Evolutionary conservation across 306 rosid species (phyloP), one percentile per base, ranked within the genome.

Genomic region (Quercus mongolica): DNA sequence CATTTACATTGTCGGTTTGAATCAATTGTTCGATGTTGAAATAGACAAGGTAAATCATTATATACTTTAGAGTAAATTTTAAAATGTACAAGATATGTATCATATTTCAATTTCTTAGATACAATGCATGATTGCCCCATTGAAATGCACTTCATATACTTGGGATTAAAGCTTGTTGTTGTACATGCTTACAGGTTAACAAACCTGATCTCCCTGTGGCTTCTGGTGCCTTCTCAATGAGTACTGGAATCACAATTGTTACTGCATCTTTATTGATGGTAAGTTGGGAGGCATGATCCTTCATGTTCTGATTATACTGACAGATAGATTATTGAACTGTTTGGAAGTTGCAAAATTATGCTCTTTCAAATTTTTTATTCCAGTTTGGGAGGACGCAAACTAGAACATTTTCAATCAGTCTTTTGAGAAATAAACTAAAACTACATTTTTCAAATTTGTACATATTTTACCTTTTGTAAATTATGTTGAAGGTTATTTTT

Each of bases 1-100:
- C 82, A 71, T 71, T 5, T 79, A 79, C 55, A 76, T 79, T 21
- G 82, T 79, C 9, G 82, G 82, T 3, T 46, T 79, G 82, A 78
- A 79, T 61, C 82, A 79, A 79, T 19, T 79, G 72, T 79, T 26
- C 8, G 77, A 79, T 20, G 73, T 79, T 18, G 77, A 79, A 61
- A 79, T 71, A 4, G 82, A 79, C 72, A 79, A 79, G 82, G 82
- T 78, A 17, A 14, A 21, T 35, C n/a, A 62, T 10, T 10, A 62
- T 17, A 5, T 26, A 62, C 68, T 23, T 15, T 26, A 23, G 17
- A 61, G 69, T 26, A 63, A 17, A 59, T 8, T 59, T 25, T 20
- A 59, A n/a, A 11, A 10, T 11, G 15, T 20, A 59, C 5, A 23
- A 59, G 64, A 59, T 23, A 59, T 23, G 12, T n/a, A 58, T 59